phyloP scores from a whole-genome alignment of 2,329 filamentous ascomycete species.

The Aureobasidium musti region DNA sequence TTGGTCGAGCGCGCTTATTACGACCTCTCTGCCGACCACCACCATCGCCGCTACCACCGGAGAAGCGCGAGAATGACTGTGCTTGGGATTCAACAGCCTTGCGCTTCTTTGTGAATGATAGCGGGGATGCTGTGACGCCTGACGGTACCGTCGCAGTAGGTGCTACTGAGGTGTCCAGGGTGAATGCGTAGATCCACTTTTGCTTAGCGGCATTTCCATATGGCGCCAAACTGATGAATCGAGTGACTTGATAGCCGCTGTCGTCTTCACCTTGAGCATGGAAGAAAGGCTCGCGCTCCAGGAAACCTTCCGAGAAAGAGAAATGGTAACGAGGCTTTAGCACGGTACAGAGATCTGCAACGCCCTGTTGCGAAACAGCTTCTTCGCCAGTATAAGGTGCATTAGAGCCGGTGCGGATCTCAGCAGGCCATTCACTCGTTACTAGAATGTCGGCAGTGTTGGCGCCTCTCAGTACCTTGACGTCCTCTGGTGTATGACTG shows the following conservation, averaged over 20 bases:
- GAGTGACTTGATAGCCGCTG: slow-evolving; percentile 66
- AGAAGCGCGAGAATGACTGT: slow-evolving; percentile 57
- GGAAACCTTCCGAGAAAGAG: slow-evolving; percentile 71
- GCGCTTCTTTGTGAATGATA: slow-evolving; percentile 61
- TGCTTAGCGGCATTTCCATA: slow-evolving; percentile 75
- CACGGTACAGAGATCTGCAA: slow-evolving; percentile 75
- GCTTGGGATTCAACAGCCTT: slow-evolving; percentile 39
- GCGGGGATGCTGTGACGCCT: slow-evolving; percentile 76
- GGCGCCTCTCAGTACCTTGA: slow-evolving; percentile 69
- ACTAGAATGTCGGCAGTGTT: slow-evolving; percentile 83
- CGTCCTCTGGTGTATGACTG: slow-evolving; percentile 29
- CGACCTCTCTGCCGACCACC: slow-evolving; percentile 48
- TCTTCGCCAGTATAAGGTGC: slow-evolving; percentile 54
- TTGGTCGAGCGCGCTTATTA: slow-evolving; percentile 44
- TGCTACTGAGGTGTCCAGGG: slow-evolving; percentile 64
- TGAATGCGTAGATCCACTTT: slow-evolving; percentile 73
- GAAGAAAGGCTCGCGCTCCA: slow-evolving; percentile 91
- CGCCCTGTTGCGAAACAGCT: slow-evolving; percentile 58
- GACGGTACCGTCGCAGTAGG: slow-evolving; percentile 62
- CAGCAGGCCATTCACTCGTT: slow-evolving; percentile 81
- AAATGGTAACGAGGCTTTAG: slow-evolving; percentile 94
- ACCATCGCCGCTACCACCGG: slow-evolving; percentile 46
- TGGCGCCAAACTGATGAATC: slow-evolving; percentile 86
- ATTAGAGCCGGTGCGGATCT: slow-evolving; percentile 69
- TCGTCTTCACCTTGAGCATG: slow-evolving; percentile 59